Conservation (phyloP, 176 grass and related monocot species). For the Oryza glaberrima region DNA sequence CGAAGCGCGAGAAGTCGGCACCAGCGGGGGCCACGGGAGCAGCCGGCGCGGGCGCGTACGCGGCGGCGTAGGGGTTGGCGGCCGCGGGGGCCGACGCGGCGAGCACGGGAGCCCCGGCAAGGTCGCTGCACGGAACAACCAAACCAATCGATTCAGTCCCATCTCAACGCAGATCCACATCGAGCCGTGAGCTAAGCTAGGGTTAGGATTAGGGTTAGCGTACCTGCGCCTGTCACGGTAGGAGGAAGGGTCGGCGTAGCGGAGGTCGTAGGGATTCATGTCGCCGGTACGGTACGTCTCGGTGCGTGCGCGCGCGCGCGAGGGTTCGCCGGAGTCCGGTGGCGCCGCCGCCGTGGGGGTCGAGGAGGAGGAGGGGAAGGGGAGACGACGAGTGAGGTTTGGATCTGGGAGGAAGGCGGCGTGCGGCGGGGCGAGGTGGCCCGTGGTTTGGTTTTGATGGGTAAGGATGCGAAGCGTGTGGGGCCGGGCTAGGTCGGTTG, state of each 20-base stretch:
- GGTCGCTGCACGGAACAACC: conserved; percentile 34
- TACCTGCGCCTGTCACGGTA: conserved; percentile 94
- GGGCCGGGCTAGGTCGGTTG: conserved; percentile 19
- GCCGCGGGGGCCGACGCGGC: conserved; percentile 34
- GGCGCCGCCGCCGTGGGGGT: conserved; percentile 30
- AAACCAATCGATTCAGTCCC: background rate
- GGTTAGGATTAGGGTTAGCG: conserved; percentile 6
- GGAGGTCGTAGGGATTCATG: conserved; percentile 82
- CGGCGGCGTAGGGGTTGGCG: conserved; percentile 36
- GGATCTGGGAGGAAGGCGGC: conserved; percentile 22
- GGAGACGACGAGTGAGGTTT: background rate
- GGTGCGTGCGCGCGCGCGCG: background rate
- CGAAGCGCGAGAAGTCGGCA: conserved; percentile 45
- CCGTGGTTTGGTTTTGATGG: conserved; percentile 36
- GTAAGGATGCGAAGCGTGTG: background rate
- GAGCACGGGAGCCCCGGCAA: conserved; percentile 27
- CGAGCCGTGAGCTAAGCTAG: conserved; percentile 16
- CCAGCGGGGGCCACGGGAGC: conserved; percentile 5
- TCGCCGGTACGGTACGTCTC: background rate
- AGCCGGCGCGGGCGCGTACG: conserved; percentile 34
- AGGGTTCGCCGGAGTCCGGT: conserved; percentile 2
- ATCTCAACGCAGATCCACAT: conserved; percentile 6
- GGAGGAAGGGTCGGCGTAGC: conserved; percentile 87
- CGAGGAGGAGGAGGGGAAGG: background rate
- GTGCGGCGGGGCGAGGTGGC: conserved; percentile 16